These are phyloP conservation scores for Lactarius evosmus DNA, from an alignment of 768 basidiomycete species.

Conservation along the genomic window DNA sequence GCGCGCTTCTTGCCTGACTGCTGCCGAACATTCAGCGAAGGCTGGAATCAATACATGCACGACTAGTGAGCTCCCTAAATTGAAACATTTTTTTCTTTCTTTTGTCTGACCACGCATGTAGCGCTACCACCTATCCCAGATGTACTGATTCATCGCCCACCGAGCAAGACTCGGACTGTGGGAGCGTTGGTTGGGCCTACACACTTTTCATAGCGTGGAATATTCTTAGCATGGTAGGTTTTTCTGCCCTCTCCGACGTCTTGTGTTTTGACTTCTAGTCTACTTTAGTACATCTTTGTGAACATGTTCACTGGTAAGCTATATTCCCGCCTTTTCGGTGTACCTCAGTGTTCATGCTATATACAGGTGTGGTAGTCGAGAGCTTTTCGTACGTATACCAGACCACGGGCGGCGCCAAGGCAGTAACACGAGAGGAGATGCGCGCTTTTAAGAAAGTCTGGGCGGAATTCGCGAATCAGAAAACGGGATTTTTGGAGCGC, in stretches of 20 bases:
- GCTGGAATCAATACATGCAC: conserved; percentile 98
- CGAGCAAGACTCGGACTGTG: conserved; percentile 77
- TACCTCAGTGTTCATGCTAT: not conserved
- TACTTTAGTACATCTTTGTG: conserved; percentile 81
- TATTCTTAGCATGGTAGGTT: conserved; percentile 82
- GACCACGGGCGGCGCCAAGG: conserved; percentile 73
- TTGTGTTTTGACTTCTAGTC: not conserved
- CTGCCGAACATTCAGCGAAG: conserved; percentile 55
- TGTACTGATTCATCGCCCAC: conserved; percentile 58
- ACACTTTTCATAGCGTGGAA: conserved; percentile 93
- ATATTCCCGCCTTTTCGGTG: not conserved
- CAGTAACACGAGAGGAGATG: conserved; percentile 88
- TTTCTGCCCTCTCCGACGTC: not conserved
- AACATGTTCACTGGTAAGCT: conserved; percentile 87
- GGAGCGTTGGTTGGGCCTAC: conserved; percentile 79
- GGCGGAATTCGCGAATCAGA: conserved; percentile 77
- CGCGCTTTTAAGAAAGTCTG: conserved; percentile 92
- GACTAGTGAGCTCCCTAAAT: conserved; percentile 62
- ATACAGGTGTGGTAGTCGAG: conserved; percentile 84
- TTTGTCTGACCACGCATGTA: conserved; percentile 35
- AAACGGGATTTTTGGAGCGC: conserved; percentile 75
- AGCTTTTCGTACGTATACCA: conserved; percentile 96
- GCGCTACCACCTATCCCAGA: conserved; percentile 71
- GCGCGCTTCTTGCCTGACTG: conserved; percentile 16
- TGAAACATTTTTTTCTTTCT: no score